These are phyloP conservation scores for Chaetomium sp. DNA, from an alignment of 2,329 filamentous ascomycete genomes.

Conservation along the genomic window DNA sequence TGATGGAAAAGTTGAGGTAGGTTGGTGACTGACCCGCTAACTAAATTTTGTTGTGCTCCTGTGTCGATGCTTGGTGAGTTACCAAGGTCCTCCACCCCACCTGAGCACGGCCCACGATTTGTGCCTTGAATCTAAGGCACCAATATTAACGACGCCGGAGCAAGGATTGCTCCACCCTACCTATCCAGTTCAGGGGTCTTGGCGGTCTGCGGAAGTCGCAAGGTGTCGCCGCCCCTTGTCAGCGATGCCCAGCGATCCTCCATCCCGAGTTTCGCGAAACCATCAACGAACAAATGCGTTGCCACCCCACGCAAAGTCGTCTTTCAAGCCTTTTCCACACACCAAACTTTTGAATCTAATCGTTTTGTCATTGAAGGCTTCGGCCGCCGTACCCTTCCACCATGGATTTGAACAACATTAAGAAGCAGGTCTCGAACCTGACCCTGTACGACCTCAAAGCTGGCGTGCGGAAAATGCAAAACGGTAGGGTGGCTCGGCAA, in stretches of 20 bases:
- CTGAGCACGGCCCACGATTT: neutral
- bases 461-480: conserved; percentile 91
- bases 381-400: conserved; percentile 34
- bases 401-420: conserved; percentile 86
- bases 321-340: neutral
- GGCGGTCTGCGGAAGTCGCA: conserved; percentile 26
- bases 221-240: conserved; percentile 25
- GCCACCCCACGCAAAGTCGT: neutral
- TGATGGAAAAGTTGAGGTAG: neutral
- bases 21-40: neutral
- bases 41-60: conserved; percentile 25
- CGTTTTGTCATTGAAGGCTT: neutral
- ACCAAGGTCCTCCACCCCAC: too few species aligned
- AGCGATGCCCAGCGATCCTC: conserved; percentile 16
- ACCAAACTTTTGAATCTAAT: neutral
- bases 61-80: too few species aligned
- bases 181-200: conserved; percentile 6
- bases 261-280: neutral
- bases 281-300: neutral
- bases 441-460: conserved; percentile 95
- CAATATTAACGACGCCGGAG: too few species aligned
- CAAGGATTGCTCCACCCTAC: too few species aligned
- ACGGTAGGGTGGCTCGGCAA: conserved; percentile 64
- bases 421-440: conserved; percentile 86
- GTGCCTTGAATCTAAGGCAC: conserved; percentile 8